A percentile compares a stretch with the other conserved stretches of the same genome.
phyloP scores from a whole-genome alignment of 1,139 yeast genomes.

The Taphrina communis region DNA sequence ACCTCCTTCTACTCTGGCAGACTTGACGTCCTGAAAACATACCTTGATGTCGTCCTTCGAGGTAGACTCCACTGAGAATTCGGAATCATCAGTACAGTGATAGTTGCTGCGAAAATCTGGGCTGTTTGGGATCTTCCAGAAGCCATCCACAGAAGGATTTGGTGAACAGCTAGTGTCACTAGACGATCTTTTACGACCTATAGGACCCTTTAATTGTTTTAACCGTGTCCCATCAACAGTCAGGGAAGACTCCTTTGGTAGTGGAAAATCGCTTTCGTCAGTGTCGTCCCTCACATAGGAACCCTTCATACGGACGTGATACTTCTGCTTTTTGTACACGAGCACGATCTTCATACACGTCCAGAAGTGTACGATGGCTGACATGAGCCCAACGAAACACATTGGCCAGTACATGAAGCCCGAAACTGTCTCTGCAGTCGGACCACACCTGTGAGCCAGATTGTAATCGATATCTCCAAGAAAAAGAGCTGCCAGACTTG shows the following conservation, averaged over 20 bases:
- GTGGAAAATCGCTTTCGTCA: conserved; percentile 3
- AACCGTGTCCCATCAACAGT: neutral
- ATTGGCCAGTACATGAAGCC: conserved; percentile 12
- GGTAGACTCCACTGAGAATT: neutral
- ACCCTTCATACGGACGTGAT: neutral
- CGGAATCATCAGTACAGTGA: neutral
- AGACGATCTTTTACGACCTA: neutral
- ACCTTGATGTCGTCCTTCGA: conserved; percentile 6
- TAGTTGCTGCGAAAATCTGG: conserved; percentile 1
- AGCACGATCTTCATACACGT: conserved; percentile 8
- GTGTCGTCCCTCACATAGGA: conserved; percentile 1
- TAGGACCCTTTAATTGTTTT: neutral
- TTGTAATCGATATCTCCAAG: conserved; percentile 9
- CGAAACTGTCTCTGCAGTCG: conserved; percentile 1
- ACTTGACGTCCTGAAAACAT: neutral
- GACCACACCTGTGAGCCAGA: conserved; percentile 14
- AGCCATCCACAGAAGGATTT: neutral
- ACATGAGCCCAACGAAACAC: neutral
- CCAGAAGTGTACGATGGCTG: conserved; percentile 5
- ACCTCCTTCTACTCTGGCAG: neutral
- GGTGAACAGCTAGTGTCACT: neutral
- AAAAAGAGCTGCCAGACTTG: conserved; percentile 4
- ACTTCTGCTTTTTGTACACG: neutral
- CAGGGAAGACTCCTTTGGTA: neutral
- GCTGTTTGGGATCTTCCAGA: conserved; percentile 12